Evolutionary conservation across 2,329 filamentous ascomycete species (phyloP).

Genomic region (Chaetomium sp.): DNA sequence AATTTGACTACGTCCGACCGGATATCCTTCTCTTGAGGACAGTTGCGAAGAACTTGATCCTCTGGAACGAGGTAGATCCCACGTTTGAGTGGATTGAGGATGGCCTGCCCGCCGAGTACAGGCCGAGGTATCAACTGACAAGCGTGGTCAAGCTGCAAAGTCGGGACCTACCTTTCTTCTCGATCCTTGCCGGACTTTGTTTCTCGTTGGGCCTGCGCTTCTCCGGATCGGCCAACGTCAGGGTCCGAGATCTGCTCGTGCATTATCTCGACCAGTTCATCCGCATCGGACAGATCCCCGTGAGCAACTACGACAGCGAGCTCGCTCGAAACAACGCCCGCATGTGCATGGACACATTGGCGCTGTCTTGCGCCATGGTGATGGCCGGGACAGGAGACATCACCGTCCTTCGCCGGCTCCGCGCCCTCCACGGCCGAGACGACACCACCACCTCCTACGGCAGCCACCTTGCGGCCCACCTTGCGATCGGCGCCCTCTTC

Average conservation of each 20-base stretch:
- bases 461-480: constrained; percentile 88
- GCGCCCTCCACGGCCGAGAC: constrained; percentile 83
- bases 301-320: constrained; percentile 74
- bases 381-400: constrained; percentile 97
- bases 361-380: constrained; percentile 79
- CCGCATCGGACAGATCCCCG: constrained; percentile 66
- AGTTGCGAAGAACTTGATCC: constrained; percentile 84
- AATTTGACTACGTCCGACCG: constrained; percentile 94
- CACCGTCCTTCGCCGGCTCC: constrained; percentile 77
- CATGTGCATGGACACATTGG: constrained; percentile 88
- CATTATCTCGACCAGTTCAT: constrained; percentile 86
- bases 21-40: constrained; percentile 91
- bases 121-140: constrained; percentile 60
- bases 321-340: constrained; percentile 79
- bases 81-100: constrained; percentile 72
- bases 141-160: constrained; percentile 67
- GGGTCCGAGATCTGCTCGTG: constrained; percentile 79
- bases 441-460: constrained; percentile 86
- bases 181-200: constrained; percentile 86
- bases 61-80: constrained; percentile 84
- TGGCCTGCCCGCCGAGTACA: constrained; percentile 73
- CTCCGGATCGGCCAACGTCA: constrained; percentile 69
- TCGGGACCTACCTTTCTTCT: constrained; percentile 87
- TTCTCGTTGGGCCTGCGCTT: constrained; percentile 75
- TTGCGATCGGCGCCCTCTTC: constrained; percentile 89